Percentiles rank a stretch among this genome's conserved stretches.
Evolutionary conservation across 306 rosid species (phyloP).

Genomic region (Trifolium pratense): DNA sequence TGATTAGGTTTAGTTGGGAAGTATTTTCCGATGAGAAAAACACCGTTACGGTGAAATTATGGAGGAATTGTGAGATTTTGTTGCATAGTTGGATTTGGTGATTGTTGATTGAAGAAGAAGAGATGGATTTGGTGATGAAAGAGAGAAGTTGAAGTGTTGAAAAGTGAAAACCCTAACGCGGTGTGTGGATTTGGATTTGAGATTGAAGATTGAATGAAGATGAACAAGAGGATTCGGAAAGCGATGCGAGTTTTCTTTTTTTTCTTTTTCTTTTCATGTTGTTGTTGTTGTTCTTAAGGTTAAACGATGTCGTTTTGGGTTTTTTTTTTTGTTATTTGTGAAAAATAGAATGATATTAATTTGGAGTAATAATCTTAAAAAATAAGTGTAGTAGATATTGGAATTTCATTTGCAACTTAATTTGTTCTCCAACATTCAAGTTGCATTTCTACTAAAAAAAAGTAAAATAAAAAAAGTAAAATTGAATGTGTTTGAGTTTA

Average conservation of each 20-base stretch:
- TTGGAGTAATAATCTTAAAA: too few species aligned
- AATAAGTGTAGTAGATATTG: too few species aligned
- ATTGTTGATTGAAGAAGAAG: neutral
- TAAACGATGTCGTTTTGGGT: conserved; percentile 38
- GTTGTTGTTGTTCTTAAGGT: conserved; percentile 22
- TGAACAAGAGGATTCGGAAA: conserved; percentile 34
- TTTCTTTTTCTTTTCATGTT: neutral
- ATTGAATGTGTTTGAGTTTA: too few species aligned
- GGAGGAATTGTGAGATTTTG: conserved; percentile 27
- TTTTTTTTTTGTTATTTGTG: too few species aligned
- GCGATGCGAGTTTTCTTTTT: conserved; percentile 36
- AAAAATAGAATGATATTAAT: too few species aligned
- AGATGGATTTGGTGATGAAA: neutral
- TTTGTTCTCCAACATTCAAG: too few species aligned
- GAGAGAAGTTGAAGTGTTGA: conserved; percentile 12
- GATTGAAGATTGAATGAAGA: conserved; percentile 30
- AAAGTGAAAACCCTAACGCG: conserved; percentile 48
- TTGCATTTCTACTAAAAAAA: too few species aligned
- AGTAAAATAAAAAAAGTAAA: too few species aligned
- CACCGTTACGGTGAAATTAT: neutral
- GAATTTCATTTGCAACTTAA: too few species aligned
- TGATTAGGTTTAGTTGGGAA: neutral
- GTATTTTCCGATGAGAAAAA: neutral
- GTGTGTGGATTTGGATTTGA: conserved; percentile 33
- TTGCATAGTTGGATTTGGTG: conserved; percentile 31